Conservation (phyloP, 345 rosid species). For the Xanthoceras sorbifolium region DNA sequence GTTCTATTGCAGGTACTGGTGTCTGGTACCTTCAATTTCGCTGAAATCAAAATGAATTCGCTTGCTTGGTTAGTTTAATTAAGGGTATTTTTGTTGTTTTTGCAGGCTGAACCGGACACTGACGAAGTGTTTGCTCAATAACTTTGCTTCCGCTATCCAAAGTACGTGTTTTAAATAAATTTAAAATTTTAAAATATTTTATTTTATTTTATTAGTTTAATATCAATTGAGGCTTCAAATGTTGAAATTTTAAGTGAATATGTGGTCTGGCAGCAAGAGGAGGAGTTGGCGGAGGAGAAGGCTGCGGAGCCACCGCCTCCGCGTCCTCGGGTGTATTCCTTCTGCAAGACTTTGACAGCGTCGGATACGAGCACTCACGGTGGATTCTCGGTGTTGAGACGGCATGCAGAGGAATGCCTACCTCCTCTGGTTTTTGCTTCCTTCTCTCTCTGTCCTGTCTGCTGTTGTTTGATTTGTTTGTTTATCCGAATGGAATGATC, state of each 20-base stretch:
- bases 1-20: constrained; percentile 41
- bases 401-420: constrained; percentile 69
- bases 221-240: background rate
- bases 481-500: too few species aligned
- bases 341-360: constrained; percentile 60
- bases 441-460: background rate
- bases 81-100: background rate
- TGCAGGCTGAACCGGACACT: constrained; percentile 58
- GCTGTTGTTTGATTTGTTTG: background rate
- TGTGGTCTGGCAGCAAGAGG: constrained; percentile 37
- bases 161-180: too few species aligned
- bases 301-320: constrained; percentile 28
- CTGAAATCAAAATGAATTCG: background rate
- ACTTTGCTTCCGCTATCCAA: constrained; percentile 40
- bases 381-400: constrained; percentile 61
- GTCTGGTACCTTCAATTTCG: background rate
- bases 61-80: background rate
- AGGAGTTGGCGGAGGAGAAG: constrained; percentile 38
- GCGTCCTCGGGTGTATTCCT: constrained; percentile 45
- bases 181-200: too few species aligned
- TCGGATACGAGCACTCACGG: constrained; percentile 75
- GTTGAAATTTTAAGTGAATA: background rate
- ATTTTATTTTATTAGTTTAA: background rate
- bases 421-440: constrained; percentile 52
- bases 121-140: constrained; percentile 65